A percentile compares a stretch with the other conserved stretches of the same genome.
phyloP scores from a whole-genome alignment of 2,329 filamentous ascomycete genomes.

The Metarhizium humberi region DNA sequence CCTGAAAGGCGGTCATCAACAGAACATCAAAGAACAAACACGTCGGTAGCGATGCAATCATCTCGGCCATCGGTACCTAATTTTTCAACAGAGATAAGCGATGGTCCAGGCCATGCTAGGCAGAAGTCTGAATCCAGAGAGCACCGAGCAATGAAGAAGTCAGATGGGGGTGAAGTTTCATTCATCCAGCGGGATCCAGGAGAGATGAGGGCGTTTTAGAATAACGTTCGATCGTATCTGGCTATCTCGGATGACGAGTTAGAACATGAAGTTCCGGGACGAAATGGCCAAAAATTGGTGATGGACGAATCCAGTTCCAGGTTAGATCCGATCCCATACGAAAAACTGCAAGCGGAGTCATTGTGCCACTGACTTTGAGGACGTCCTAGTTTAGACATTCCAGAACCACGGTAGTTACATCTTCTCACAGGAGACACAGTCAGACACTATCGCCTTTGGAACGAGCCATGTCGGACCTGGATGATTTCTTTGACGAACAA shows the following conservation, averaged over 20 bases:
- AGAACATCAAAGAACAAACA: not conserved
- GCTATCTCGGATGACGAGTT: conserved; percentile 22
- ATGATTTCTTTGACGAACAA: not conserved
- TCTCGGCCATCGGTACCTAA: not conserved
- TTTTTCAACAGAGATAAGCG: too few species aligned
- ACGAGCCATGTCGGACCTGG: not conserved
- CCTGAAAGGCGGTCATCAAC: not conserved
- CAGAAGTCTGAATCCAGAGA: not conserved
- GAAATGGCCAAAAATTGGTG: not conserved
- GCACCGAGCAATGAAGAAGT: not conserved
- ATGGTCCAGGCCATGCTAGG: too few species aligned
- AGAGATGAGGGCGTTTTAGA: conserved; percentile 23
- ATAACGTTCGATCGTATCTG: conserved; percentile 18
- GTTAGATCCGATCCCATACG: not conserved
- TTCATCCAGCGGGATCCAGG: conserved; percentile 9
- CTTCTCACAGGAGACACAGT: not conserved
- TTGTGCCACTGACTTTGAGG: not conserved
- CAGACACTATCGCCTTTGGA: not conserved
- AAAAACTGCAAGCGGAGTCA: not conserved
- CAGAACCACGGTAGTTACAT: not conserved
- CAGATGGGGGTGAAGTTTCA: not conserved
- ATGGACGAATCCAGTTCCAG: not conserved
- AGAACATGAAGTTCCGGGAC: conserved; percentile 2
- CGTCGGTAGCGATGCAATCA: not conserved
- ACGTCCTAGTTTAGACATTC: not conserved